Conservation (phyloP, 495 filamentous ascomycete species). For the Xylaria telfairii region DNA sequence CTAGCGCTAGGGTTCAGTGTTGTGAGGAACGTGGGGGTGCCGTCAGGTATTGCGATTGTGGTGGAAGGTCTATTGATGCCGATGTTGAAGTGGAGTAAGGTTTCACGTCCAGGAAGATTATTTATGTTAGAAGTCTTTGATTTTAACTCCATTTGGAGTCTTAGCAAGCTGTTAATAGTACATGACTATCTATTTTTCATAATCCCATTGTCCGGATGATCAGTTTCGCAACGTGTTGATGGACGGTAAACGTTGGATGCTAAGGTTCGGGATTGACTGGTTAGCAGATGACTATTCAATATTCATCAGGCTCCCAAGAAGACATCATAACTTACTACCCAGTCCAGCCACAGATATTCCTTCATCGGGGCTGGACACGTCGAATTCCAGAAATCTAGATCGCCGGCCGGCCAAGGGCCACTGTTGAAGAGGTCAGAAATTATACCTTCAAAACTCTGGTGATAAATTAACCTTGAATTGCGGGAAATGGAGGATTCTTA, state of each 20-base stretch:
- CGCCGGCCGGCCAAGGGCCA: conserved; percentile 9
- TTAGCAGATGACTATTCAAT: background rate
- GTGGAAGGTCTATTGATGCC: too few species aligned
- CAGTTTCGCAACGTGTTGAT: conserved; percentile 10
- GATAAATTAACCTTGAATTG: background rate
- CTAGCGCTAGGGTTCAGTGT: background rate
- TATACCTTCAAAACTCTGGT: background rate
- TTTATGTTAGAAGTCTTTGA: background rate
- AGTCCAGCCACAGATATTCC: conserved; percentile 19
- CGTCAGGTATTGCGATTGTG: too few species aligned
- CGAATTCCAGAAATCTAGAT: conserved; percentile 20
- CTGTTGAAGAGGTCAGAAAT: background rate
- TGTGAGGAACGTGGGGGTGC: background rate
- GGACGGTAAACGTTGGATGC: conserved; percentile 22
- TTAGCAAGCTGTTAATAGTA: background rate
- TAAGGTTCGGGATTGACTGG: background rate
- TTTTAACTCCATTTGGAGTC: background rate
- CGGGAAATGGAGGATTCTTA: background rate
- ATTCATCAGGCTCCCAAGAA: background rate
- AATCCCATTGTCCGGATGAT: conserved; percentile 6
- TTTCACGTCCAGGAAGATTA: too few species aligned
- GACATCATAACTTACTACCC: conserved; percentile 6
- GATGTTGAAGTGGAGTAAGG: too few species aligned
- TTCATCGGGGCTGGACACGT: conserved; percentile 22
- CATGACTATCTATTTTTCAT: background rate